Percentiles rank a stretch among this genome's conserved stretches.
These are phyloP conservation scores for Aspergillus sp. DNA, from an alignment of 2,329 filamentous ascomycete genomes.

Conservation along the genomic window DNA sequence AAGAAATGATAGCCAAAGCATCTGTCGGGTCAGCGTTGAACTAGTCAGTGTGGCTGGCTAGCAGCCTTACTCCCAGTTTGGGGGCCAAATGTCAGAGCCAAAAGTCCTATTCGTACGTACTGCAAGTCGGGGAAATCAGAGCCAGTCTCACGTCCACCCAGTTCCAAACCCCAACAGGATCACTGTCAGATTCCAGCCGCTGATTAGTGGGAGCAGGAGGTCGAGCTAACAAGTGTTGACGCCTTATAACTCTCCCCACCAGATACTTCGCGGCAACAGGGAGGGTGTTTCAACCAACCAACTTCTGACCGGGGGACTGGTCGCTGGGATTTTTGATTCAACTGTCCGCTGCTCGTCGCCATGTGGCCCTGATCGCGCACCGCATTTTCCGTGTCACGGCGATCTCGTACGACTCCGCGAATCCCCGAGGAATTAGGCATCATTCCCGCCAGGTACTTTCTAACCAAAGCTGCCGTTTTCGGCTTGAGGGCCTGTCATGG, in stretches of 20 bases:
- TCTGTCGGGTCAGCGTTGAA: constrained; percentile 7
- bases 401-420: constrained; percentile 21
- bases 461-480: background rate
- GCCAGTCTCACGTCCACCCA: background rate
- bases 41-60: constrained; percentile 14
- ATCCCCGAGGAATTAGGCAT: constrained; percentile 8
- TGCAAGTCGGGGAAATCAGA: constrained; percentile 3
- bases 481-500: background rate
- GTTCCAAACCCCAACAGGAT: background rate
- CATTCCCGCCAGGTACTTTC: constrained; percentile 1
- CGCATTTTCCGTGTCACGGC: constrained; percentile 15
- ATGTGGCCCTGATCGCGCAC: constrained; percentile 22
- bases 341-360: constrained; percentile 21
- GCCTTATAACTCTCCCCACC: background rate
- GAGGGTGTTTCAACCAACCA: background rate
- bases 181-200: constrained; percentile 1
- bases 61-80: constrained; percentile 5
- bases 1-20: constrained; percentile 9
- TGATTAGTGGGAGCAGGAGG: constrained; percentile 1
- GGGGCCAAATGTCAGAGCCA: constrained; percentile 8
- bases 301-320: background rate
- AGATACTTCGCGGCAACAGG: background rate
- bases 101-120: background rate
- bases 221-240: constrained; percentile 1
- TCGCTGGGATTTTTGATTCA: constrained; percentile 1